Percentiles rank a stretch among this genome's conserved stretches.
These are phyloP conservation scores for Lodderomyces metapsilosis DNA, from an alignment of 1,139 yeast genomes.

Conservation along the genomic window DNA sequence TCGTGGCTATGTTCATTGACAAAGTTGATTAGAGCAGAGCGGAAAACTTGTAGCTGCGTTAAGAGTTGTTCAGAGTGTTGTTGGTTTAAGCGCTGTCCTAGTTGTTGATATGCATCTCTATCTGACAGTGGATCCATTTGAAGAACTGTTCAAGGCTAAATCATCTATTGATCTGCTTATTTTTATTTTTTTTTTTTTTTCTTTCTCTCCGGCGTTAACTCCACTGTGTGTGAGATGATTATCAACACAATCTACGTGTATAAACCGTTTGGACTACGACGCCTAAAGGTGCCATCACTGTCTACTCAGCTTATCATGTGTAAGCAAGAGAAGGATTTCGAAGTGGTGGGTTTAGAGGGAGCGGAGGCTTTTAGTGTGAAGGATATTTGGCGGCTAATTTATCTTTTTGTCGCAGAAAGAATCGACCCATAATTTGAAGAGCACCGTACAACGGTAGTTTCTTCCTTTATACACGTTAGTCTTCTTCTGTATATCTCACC, in stretches of 20 bases:
- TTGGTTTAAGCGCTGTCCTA: slow-evolving; percentile 29
- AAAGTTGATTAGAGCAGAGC: slow-evolving; percentile 57
- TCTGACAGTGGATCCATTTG: slow-evolving; percentile 16
- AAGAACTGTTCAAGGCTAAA: background rate
- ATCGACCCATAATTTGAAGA: too few species aligned
- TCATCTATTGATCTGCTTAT: background rate
- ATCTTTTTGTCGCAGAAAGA: background rate
- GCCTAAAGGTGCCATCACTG: too few species aligned
- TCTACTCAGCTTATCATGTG: background rate
- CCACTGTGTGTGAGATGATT: too few species aligned
- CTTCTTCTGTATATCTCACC: too few species aligned
- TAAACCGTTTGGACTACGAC: too few species aligned
- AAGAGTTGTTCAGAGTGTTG: slow-evolving; percentile 51
- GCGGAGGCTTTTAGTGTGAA: background rate
- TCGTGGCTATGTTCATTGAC: slow-evolving; percentile 65
- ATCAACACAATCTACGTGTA: too few species aligned
- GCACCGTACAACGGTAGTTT: too few species aligned
- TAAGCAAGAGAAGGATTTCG: background rate
- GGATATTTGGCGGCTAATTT: background rate
- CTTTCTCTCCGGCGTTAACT: background rate
- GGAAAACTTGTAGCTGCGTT: slow-evolving; percentile 60
- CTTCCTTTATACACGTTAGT: too few species aligned
- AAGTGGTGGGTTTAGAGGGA: background rate
- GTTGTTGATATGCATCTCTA: slow-evolving; percentile 28
- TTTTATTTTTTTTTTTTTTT: background rate